Conservation (phyloP, 2,329 filamentous ascomycete species). For the Hortaea sp. region DNA sequence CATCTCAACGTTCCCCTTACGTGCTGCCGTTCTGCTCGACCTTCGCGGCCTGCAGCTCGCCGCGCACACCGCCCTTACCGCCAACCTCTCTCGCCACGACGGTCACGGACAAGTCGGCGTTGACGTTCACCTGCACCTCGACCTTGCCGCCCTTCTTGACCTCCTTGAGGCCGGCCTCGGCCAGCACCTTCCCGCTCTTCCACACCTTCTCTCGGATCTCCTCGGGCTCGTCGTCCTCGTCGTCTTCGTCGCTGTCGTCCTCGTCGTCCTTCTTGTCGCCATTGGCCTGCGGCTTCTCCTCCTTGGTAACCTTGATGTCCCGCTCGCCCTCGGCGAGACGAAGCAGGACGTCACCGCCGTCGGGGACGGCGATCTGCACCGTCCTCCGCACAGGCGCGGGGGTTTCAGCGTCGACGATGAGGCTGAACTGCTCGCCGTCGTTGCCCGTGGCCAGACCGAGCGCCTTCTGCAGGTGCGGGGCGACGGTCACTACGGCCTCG, state of each 20-base stretch:
- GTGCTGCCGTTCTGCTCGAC: slow-evolving; percentile 10
- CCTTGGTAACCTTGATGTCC: slow-evolving; percentile 88
- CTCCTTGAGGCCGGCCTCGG: slow-evolving; percentile 73
- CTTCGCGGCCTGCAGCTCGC: slow-evolving; percentile 36
- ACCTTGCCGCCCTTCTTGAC: slow-evolving; percentile 85
- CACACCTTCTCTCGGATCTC: slow-evolving; percentile 84
- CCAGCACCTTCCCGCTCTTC: slow-evolving; percentile 75
- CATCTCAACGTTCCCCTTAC: background rate
- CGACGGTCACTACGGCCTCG: slow-evolving; percentile 87
- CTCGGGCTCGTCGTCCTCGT: slow-evolving; percentile 67
- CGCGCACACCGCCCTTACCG: slow-evolving; percentile 73
- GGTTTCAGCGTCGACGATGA: slow-evolving; percentile 76
- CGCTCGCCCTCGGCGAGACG: slow-evolving; percentile 80
- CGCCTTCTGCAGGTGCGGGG: slow-evolving; percentile 78
- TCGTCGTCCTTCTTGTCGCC: slow-evolving; percentile 48
- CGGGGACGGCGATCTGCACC: slow-evolving; percentile 63
- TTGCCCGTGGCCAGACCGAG: slow-evolving; percentile 67
- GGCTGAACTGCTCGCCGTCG: slow-evolving; percentile 61
- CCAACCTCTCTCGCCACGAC: slow-evolving; percentile 79
- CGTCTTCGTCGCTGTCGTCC: slow-evolving; percentile 43
- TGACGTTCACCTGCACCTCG: slow-evolving; percentile 86
- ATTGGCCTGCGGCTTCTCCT: slow-evolving; percentile 57
- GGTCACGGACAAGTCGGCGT: slow-evolving; percentile 66
- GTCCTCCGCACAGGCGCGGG: slow-evolving; percentile 81
- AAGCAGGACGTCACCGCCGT: slow-evolving; percentile 79